phyloP scores from a whole-genome alignment of 768 basidiomycete species.

The Lenzites betulinus region DNA sequence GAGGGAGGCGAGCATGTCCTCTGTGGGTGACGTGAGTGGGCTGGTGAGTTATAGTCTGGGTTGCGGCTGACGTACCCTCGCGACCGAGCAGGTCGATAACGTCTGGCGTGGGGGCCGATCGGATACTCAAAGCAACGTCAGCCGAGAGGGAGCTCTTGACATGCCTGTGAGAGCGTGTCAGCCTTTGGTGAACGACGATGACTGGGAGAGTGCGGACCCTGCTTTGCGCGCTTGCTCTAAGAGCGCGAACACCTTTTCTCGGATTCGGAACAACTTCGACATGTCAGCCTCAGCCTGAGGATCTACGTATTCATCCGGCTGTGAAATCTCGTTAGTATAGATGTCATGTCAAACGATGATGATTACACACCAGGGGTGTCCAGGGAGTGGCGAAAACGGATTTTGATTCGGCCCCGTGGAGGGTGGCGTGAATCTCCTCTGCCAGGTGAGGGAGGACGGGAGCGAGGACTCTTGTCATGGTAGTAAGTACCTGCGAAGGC shows the following conservation, averaged over 20 bases:
- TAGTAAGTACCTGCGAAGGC: constrained; percentile 55
- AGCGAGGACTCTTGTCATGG: constrained; percentile 70
- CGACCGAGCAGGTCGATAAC: constrained; percentile 47
- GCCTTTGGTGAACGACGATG: not conserved
- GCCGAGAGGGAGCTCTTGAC: constrained; percentile 79
- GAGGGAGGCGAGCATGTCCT: constrained; percentile 63
- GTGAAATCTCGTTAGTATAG: not conserved
- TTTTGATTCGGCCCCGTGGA: constrained; percentile 30
- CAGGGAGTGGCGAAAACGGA: constrained; percentile 80
- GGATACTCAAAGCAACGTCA: constrained; percentile 63
- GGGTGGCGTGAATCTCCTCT: constrained; percentile 73
- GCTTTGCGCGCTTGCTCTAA: constrained; percentile 76
- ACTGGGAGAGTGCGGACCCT: constrained; percentile 51
- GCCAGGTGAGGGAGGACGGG: constrained; percentile 90
- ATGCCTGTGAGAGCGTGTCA: constrained; percentile 43
- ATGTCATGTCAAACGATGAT: not conserved
- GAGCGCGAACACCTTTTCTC: constrained; percentile 60
- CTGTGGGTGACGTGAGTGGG: constrained; percentile 38
- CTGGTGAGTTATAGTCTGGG: not conserved
- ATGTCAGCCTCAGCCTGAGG: constrained; percentile 59
- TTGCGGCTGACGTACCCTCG: constrained; percentile 30
- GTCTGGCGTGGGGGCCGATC: constrained; percentile 34
- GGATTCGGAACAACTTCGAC: constrained; percentile 58
- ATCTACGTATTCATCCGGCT: constrained; percentile 69
- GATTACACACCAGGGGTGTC: constrained; percentile 61